phyloP scores from a whole-genome alignment of 805 yeast species.

The Hanseniaspora pseudoguilliermondii region DNA sequence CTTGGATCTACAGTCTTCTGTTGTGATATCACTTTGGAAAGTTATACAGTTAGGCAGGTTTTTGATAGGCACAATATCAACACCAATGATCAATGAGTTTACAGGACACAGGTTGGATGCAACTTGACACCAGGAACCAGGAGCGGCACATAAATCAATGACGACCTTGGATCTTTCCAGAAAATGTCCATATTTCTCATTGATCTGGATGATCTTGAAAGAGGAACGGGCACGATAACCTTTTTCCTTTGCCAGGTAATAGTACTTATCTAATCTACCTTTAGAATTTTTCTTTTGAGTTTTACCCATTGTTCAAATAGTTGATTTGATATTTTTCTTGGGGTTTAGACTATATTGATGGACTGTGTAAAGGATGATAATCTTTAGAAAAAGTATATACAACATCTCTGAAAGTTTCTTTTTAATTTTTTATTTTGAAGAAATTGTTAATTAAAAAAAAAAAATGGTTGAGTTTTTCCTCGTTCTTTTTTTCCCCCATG shows the following conservation, averaged over 20 bases:
- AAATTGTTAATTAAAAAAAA: background rate
- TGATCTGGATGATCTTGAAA: conserved; percentile 85
- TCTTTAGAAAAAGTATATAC: conserved; percentile 3
- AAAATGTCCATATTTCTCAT: conserved; percentile 93
- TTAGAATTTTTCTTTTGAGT: conserved; percentile 90
- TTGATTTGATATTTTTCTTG: background rate
- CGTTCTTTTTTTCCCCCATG: background rate
- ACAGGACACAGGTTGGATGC: conserved; percentile 88
- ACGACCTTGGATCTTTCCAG: conserved; percentile 89
- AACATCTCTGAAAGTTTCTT: conserved; percentile 10
- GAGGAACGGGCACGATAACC: conserved; percentile 99
- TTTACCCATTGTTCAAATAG: conserved; percentile 52
- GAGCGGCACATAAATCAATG: conserved; percentile 96
- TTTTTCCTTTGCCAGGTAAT: conserved; percentile 89
- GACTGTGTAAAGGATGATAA: background rate
- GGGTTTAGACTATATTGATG: background rate
- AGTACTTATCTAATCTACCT: conserved; percentile 98
- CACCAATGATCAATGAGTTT: conserved; percentile 89
- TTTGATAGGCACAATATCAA: conserved; percentile 95
- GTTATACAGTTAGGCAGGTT: conserved; percentile 91
- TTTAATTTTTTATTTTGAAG: background rate
- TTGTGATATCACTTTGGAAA: conserved; percentile 92
- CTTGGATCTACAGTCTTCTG: conserved; percentile 92
- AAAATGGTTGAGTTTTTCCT: background rate
- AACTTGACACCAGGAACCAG: conserved; percentile 99